Evolutionary conservation across 1,284 basidiomycete genomes (phyloP).

Genomic region (Sporisorium iseilematis-ciliati): DNA sequence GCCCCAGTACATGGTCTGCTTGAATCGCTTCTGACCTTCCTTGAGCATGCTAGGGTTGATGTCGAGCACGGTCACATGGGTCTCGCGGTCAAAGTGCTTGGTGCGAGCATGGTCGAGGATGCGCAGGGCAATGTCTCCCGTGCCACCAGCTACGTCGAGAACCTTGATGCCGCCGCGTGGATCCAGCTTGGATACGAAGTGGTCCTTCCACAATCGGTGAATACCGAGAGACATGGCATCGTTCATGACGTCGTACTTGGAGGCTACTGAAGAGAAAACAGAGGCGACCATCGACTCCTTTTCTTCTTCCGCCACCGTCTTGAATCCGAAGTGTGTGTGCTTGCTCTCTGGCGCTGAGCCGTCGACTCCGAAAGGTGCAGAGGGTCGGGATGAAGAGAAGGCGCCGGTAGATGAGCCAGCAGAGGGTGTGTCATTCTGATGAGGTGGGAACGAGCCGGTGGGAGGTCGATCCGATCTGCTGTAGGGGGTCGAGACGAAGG

Average conservation of each 20-base stretch:
- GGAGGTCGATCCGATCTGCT: slow-evolving; percentile 40
- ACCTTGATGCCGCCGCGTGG: slow-evolving; percentile 78
- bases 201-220: slow-evolving; percentile 97
- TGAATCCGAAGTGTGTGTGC: slow-evolving; percentile 89
- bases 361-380: slow-evolving; percentile 20
- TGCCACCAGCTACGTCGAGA: slow-evolving; percentile 97
- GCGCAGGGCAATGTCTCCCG: slow-evolving; percentile 92
- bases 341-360: slow-evolving; percentile 36
- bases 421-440: slow-evolving; percentile 19
- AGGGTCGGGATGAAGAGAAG: slow-evolving; percentile 21
- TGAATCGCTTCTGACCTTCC: slow-evolving; percentile 84
- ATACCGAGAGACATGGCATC: slow-evolving; percentile 97
- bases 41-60: slow-evolving; percentile 96
- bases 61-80: slow-evolving; percentile 90
- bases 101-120: slow-evolving; percentile 92
- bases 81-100: slow-evolving; percentile 76
- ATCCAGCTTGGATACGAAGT: slow-evolving; percentile 82
- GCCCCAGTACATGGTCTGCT: slow-evolving; percentile 71
- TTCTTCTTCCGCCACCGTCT: slow-evolving; percentile 81
- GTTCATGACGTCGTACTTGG: slow-evolving; percentile 98
- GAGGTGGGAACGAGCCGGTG: slow-evolving; percentile 58
- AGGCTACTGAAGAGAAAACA: slow-evolving; percentile 96
- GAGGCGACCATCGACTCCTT: slow-evolving; percentile 81
- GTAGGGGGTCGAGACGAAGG: slow-evolving; percentile 43
- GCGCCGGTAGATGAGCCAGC: slow-evolving; percentile 12